Evolutionary conservation across 306 rosid genomes (phyloP).

Genomic region (Quercus variabilis): DNA sequence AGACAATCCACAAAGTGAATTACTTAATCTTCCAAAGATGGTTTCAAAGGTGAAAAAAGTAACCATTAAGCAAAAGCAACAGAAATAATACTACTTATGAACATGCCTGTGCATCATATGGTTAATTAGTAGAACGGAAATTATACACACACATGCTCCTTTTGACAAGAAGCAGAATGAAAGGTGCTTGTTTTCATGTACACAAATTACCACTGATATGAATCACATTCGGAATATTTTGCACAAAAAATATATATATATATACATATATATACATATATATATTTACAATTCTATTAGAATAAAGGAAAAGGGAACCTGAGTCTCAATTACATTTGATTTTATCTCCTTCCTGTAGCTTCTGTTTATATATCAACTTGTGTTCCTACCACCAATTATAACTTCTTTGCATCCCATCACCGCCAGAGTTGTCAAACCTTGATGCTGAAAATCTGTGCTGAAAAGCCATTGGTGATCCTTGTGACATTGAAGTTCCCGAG

Average conservation of each 20-base stretch:
- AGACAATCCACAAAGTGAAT: background rate
- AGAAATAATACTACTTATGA: background rate
- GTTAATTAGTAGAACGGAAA: background rate
- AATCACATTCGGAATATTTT: too few species aligned
- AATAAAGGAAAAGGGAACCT: background rate
- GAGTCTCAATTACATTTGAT: background rate
- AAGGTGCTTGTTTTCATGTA: background rate
- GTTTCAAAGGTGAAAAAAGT: background rate
- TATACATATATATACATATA: background rate
- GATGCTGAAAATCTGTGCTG: constrained; percentile 44
- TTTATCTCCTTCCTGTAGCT: background rate
- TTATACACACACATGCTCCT: background rate
- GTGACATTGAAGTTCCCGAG: constrained; percentile 37
- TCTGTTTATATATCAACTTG: constrained; percentile 7
- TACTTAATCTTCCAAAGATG: background rate
- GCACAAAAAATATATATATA: too few species aligned
- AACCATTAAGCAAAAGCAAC: background rate
- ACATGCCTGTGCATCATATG: background rate
- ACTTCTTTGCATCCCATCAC: constrained; percentile 38
- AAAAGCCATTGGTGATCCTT: constrained; percentile 24
- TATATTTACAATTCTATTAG: too few species aligned
- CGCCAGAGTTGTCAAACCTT: constrained; percentile 47
- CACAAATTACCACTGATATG: background rate
- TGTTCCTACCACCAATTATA: constrained; percentile 49
- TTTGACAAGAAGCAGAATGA: background rate